Base-by-base conservation (phyloP, 2,329 filamentous ascomycete species). In the Pleomassaria siparia region DNA sequence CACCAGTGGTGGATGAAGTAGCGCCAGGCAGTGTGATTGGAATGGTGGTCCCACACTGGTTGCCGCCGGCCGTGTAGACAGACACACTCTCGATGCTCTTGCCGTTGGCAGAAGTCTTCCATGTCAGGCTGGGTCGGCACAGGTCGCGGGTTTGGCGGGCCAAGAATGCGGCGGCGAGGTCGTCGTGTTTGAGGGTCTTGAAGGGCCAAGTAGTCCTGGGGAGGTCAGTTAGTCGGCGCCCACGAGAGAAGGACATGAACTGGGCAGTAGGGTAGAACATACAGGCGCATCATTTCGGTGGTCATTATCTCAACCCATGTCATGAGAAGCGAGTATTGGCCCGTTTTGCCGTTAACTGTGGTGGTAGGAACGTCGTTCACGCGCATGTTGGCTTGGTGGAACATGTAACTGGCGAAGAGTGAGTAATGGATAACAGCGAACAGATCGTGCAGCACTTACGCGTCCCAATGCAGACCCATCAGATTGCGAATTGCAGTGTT, bases 301-400 rank as follows among this genome's bases (percentile, higher is more conserved):
- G 77, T 73, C 16, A 80, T 64, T 2, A 72, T 74, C 64, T 83
- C 80, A 15, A 78, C 73, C 81, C 81, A 84, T 11, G 76, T 77
- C 64, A 82, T 79, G 52, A 83, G 72, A 15, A 84, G 74, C 1
- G 80, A 81, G 47, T 77, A 71, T 51, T 76, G 70, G 2, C 67
- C 73, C 1, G 67, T 64, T 12, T 75, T 67, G 13, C 74, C 72
- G 47, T 81, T 80, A 41, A 83, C 70, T 9, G 73, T 77, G 40
- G 76, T 75, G 2, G 65, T 59, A 2, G 67, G 63, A 43, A 76
- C 73, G 44, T 80, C 80, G 2, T 70, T 69, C 36, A 78, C 76
- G 46, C 81, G 77, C 50, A 74, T 54, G 60, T 86, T 85, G 47
- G 81, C 80, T 68, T 85, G 82, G 64, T 86, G 83, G 73, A 85